Conservation (phyloP, 2,329 filamentous ascomycete species). For the Aspergillus fischeri region DNA sequence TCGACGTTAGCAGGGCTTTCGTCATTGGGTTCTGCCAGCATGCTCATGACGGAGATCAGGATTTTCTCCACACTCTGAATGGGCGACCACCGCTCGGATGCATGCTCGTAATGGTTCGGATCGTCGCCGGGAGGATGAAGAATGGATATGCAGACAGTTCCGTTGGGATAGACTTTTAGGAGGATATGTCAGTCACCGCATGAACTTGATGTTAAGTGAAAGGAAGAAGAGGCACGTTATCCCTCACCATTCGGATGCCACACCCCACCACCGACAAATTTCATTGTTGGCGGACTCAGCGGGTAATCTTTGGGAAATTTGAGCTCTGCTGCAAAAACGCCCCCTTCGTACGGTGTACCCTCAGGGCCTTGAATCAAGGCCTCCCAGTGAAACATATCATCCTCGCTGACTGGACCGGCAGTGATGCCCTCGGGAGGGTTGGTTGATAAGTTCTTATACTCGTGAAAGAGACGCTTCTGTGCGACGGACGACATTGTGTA, state of each 20-base stretch:
- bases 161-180: slow-evolving; percentile 77
- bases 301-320: slow-evolving; percentile 96
- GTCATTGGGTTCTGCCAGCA: slow-evolving; percentile 95
- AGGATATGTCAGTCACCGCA: background rate
- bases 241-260: slow-evolving; percentile 90
- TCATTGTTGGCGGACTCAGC: slow-evolving; percentile 93
- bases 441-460: slow-evolving; percentile 90
- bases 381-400: slow-evolving; percentile 95
- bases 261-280: slow-evolving; percentile 78
- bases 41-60: slow-evolving; percentile 93
- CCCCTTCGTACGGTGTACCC: slow-evolving; percentile 92
- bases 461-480: slow-evolving; percentile 80
- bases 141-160: slow-evolving; percentile 96
- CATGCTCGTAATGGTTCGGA: slow-evolving; percentile 96
- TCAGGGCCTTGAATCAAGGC: slow-evolving; percentile 93
- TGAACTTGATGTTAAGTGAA: background rate
- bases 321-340: slow-evolving; percentile 90
- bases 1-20: slow-evolving; percentile 96
- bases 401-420: slow-evolving; percentile 86
- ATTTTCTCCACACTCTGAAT: slow-evolving; percentile 99
- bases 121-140: slow-evolving; percentile 94
- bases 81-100: slow-evolving; percentile 90
- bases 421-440: slow-evolving; percentile 98
- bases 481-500: slow-evolving; percentile 46
- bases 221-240: background rate